A percentile compares a stretch with the other conserved stretches of the same genome.
Evolutionary conservation across 140 eudicot species (phyloP).

Genomic region (Oenanthe javanica): DNA sequence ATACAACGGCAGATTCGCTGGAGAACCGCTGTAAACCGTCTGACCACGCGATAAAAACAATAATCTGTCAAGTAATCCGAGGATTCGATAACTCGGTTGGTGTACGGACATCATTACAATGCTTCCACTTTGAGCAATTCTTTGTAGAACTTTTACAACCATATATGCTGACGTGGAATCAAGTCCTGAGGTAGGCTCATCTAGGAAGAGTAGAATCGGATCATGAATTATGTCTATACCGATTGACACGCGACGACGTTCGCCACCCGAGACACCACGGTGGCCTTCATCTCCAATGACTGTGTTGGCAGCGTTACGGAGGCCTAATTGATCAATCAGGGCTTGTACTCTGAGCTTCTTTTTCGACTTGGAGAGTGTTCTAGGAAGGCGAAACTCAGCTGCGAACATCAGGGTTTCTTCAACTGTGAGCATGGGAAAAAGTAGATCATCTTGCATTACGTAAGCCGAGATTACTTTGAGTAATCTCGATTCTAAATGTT

Average conservation of each 20-base stretch:
- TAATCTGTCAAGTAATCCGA: constrained; percentile 52
- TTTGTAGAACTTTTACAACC: constrained; percentile 72
- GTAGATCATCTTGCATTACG: constrained; percentile 79
- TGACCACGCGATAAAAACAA: constrained; percentile 70
- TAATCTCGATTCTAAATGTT: constrained; percentile 50
- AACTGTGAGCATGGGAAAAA: constrained; percentile 76
- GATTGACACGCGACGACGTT: constrained; percentile 71
- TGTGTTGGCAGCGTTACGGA: constrained; percentile 66
- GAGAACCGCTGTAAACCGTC: constrained; percentile 77
- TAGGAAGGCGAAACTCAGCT: constrained; percentile 72
- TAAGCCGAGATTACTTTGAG: constrained; percentile 77
- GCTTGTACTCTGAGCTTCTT: constrained; percentile 69
- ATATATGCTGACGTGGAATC: constrained; percentile 83
- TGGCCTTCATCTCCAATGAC: constrained; percentile 87
- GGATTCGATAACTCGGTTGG: constrained; percentile 75
- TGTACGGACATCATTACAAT: constrained; percentile 77
- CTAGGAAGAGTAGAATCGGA: constrained; percentile 62
- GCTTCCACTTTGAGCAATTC: constrained; percentile 75
- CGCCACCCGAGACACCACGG: constrained; percentile 82
- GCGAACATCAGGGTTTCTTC: constrained; percentile 85
- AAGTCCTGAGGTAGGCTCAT: constrained; percentile 82
- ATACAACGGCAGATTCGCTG: constrained; percentile 34
- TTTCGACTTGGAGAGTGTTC: constrained; percentile 51
- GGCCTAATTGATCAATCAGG: constrained; percentile 71
- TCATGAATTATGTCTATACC: constrained; percentile 77